Evolutionary conservation across 2,329 filamentous ascomycete species (phyloP).

Genomic region (Xylariales sp.): DNA sequence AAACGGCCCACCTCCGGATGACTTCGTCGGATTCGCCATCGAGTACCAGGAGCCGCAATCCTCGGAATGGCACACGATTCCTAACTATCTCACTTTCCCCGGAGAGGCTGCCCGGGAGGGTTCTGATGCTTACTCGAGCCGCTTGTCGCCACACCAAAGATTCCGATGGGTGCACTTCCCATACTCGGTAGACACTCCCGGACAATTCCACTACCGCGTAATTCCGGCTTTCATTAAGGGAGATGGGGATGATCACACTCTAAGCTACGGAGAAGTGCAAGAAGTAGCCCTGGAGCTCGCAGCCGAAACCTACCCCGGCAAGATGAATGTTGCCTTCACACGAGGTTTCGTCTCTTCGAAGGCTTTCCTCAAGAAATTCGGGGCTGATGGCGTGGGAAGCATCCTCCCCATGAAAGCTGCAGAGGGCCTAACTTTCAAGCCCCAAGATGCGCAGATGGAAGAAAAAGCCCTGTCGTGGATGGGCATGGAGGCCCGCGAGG

Average conservation of each 20-base stretch:
- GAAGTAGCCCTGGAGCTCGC: neutral
- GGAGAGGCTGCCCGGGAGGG: neutral
- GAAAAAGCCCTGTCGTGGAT: slow-evolving; percentile 1
- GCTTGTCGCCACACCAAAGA: neutral
- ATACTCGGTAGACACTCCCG: neutral
- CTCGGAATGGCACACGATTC: neutral
- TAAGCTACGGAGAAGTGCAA: neutral
- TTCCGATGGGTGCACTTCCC: slow-evolving; percentile 3
- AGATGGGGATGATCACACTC: neutral
- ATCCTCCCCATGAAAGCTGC: neutral
- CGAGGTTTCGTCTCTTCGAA: slow-evolving; percentile 1
- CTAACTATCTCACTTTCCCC: slow-evolving; percentile 1
- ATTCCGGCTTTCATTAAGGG: slow-evolving; percentile 2
- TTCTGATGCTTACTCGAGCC: neutral
- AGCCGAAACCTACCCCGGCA: slow-evolving; percentile 1
- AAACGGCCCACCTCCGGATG: neutral
- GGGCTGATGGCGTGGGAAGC: neutral
- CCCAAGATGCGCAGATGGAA: neutral
- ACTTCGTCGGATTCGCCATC: slow-evolving; percentile 3
- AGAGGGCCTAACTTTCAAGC: slow-evolving; percentile 1
- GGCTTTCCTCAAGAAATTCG: slow-evolving; percentile 2
- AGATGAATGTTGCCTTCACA: slow-evolving; percentile 3
- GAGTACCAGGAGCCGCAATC: slow-evolving; percentile 1
- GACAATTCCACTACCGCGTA: neutral
- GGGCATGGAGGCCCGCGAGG: slow-evolving; percentile 1